A percentile compares a stretch with the other conserved stretches of the same genome.
Conservation (phyloP, 2,329 filamentous ascomycete genomes). For the Fusarium foetens region DNA sequence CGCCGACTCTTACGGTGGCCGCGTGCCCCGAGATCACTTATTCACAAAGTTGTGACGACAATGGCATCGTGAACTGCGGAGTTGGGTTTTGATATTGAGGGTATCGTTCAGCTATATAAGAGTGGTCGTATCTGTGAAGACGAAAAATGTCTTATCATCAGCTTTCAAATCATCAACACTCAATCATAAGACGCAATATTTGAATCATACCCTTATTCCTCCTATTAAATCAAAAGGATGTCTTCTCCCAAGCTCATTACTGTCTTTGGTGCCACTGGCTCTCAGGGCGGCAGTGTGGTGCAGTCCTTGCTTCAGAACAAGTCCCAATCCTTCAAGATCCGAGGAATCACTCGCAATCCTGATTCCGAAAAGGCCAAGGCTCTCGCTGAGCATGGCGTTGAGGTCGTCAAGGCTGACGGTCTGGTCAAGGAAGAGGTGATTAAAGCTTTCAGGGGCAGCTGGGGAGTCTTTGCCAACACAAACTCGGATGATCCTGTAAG, state of each 20-base stretch:
- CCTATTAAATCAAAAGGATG: conserved; percentile 27
- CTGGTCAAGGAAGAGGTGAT: conserved; percentile 37
- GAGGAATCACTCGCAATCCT: conserved; percentile 46
- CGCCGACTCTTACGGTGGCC: conserved; percentile 18
- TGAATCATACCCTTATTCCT: not conserved
- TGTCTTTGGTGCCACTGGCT: conserved; percentile 48
- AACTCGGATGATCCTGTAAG: conserved; percentile 48
- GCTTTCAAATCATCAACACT: conserved; percentile 11
- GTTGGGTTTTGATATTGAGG: conserved; percentile 2
- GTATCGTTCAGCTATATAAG: conserved; percentile 28
- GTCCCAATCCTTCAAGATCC: conserved; percentile 39
- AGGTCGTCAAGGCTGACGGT: conserved; percentile 48
- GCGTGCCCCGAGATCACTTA: conserved; percentile 24
- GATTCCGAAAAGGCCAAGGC: conserved; percentile 45
- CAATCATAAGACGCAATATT: not conserved
- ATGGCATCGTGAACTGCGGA: conserved; percentile 14
- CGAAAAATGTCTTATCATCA: conserved; percentile 4
- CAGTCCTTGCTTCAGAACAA: conserved; percentile 47
- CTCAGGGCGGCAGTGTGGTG: conserved; percentile 47
- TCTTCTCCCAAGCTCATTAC: conserved; percentile 45
- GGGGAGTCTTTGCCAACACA: conserved; percentile 49
- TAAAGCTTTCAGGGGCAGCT: conserved; percentile 47
- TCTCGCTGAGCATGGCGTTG: conserved; percentile 40
- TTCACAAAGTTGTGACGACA: not conserved
- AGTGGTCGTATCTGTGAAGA: not conserved